Evolutionary conservation across 1,284 basidiomycete genomes (phyloP), one percentile per base, ranked within the genome.

Genomic region (Rhodotorula glutinis): DNA sequence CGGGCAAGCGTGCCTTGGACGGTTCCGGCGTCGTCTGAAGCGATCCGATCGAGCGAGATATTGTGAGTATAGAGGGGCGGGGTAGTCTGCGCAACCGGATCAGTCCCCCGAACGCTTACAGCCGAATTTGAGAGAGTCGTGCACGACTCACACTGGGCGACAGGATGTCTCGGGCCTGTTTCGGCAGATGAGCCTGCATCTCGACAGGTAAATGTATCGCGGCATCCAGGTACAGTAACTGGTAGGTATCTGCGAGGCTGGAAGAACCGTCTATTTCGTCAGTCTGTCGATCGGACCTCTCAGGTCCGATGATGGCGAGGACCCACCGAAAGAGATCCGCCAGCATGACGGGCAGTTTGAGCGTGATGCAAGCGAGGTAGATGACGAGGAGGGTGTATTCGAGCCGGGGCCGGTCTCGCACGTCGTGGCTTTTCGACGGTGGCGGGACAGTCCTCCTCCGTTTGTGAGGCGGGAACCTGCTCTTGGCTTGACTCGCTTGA

Each of bases 281-380:
- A 27, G 21, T 4, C 13, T 21, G 46, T 29, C 23, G 25, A 25
- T 49, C 27, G 23, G 30, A 38, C 27, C 2, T 33, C 44, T 51
- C 41, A 25, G 29, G 27, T 16, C 17, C 14, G 43, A 16, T 10
- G 14, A 33, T 27, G 17, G 4, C 40, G 4, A 10, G 4, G 27
- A 23, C 73, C 57, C 27, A 75, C 75, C 69, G 58, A 21, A 74
- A 62, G 21, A 76, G 54, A 46, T 76, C 75, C 30, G 66, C 66
- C 13, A 75, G 62, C 41, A 74, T 65, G 27, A 75, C 63, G 2
- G 75, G 75, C 4, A 76, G 46, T 0, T 70, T 60, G 1, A 76
- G 43, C 1, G 73, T 70, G 21, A 71, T 21, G 54, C 73, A 73
- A 4, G 67, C 60, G 25, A 76, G 69, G 67, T 76, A 75, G 54